Base-by-base conservation (phyloP, 1,139 yeast species). In the Hyphopichia buzzinii region DNA sequence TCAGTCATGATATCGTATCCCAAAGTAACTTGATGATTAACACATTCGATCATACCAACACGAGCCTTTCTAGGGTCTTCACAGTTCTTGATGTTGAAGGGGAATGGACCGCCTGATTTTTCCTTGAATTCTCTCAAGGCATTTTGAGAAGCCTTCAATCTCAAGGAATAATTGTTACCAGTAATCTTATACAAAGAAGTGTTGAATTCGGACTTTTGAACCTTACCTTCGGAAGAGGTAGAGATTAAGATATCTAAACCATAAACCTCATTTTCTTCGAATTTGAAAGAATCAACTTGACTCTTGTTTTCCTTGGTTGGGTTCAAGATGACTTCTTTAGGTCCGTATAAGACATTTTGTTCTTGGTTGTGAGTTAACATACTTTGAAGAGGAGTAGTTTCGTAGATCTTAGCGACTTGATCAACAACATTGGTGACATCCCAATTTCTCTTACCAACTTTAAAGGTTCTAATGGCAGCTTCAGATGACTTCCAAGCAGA, bases 401-500 rank as follows among this genome's bases (percentile, higher is more conserved):
- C 87, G 55, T 62, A 84, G 37, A 70, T 77, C 57, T 72, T 74
- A 43, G 85, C 82, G 37, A 83, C 84, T 52, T 76, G 67, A 47
- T 67, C 79, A 33, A 84, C 90, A 34, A 81, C 59, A 50, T 77
- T 76, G 53, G 94, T 83, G 42, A 84, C 84, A 48, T 84, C 90
- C 81, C 82, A 81, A 72, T 84, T 84, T 65, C 75, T 79, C 57
- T 77, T 77, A 43, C 85, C 85, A 36, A 84, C 79, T 60, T 74
- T 74, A 59, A 84, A 69, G 37, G 81, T 72, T 61, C 89, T 75
- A 44, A 84, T 67, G 30, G 94, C 92, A 29, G 90, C 90, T 66
- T 84, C 92, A 32, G 85, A 72, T 10, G 92, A 87, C 48, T 72
- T 72, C 83, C 86, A 80, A 14, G 89, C 89, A 39, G 88, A 84